Base-by-base conservation (phyloP, 108 stramenopile species). In the Pseudonitzschia multiseries region DNA sequence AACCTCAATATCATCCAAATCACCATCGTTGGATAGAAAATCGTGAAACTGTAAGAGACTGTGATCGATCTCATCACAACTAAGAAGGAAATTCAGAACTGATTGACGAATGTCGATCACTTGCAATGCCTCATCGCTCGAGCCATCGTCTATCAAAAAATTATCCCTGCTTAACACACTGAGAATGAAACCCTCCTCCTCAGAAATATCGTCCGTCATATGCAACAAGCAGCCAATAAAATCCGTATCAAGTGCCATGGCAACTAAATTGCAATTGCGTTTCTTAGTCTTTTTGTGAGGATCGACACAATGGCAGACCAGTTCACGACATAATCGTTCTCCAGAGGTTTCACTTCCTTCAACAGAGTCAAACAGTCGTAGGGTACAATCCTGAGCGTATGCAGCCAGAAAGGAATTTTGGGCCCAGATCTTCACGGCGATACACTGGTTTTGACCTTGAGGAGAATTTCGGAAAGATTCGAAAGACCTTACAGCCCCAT, bases 161-260 rank as follows among this genome's bases (percentile, higher is more conserved):
- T 75, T 71, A 29, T 86, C 78, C 46, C 82, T 72, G 18, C 60
- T 69, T 2, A 81, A n/a, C 0, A 83, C 57, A 59, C 68, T 65
- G 61, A 76, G 73, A 75, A 48, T 75, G 22, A 71, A 20, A 40
- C 56, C 51, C 28, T 60, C 36, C 1, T 41, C 63, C 12, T 78
- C 56, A 17, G 61, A 22, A 15, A 20, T 14, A 27, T 76, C 71
- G 22, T 61, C 63, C 20, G 5, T 29, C 22, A 80, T 79, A 26
- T 71, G 59, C 44, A 69, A 81, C 22, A 87, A 48, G 40, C 81
- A 82, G 10, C 83, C 86, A 78, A 84, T 80, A 10, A 20, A 60
- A 15, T 71, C 61, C 43, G 77, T 70, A 63, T 84, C 83, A 15
- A 87, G 60, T 67, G 72, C 81, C 69, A 84, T 72, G 1, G 71